Base-by-base conservation (phyloP, 208 protist genomes). In the Wallacemonas sp. region DNA sequence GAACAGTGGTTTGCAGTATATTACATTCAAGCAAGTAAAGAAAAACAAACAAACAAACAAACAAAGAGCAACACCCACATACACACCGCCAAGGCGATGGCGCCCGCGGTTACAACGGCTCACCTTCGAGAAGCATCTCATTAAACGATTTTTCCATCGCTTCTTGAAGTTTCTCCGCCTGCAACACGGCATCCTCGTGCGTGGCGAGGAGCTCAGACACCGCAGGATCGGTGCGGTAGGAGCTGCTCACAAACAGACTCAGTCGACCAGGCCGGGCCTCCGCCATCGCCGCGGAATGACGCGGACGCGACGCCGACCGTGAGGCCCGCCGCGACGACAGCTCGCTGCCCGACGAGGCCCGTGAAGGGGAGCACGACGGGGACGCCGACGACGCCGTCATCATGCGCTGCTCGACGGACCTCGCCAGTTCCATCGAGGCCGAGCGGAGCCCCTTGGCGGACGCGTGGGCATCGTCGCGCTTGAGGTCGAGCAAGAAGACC, bases 151-250 rank as follows among this genome's bases (percentile, higher is more conserved):
- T 26, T 41, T 50, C 65, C 39, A 42, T 54, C 11, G 65, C 65
- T 10, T 33, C 23, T 41, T 70, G 23, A 3, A 70, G 65, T 39
- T 38, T 11, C 46, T 61, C 41, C 36, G 57, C 52, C 36, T 70
- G 52, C 29, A 12, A 8, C 2, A 63, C 49, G 29, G 65, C 65
- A 7, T n/a, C 16, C 25, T 61, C 29, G 23, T 70, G 65, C 38
- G 1, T 26, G 12, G 1, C 5, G 25, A 70, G 65, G 20, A 70
- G 54, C 0, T 48, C 39, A 1, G n/a, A 5, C 11, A 63, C 31
- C 11, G 10, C n/a, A 5, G 46, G 25, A n/a, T 67, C 31, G 14
- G 7, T 28, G 26, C 14, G 7, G 42, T 66, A 64, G 38, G 57
- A 33, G 41, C 16, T n/a, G 5, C 41, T 33, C 7, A 44, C 54